Percentiles rank a stretch among this genome's conserved stretches.
phyloP scores from a whole-genome alignment of 1,284 basidiomycete genomes.

The Naganishia cerealis region DNA sequence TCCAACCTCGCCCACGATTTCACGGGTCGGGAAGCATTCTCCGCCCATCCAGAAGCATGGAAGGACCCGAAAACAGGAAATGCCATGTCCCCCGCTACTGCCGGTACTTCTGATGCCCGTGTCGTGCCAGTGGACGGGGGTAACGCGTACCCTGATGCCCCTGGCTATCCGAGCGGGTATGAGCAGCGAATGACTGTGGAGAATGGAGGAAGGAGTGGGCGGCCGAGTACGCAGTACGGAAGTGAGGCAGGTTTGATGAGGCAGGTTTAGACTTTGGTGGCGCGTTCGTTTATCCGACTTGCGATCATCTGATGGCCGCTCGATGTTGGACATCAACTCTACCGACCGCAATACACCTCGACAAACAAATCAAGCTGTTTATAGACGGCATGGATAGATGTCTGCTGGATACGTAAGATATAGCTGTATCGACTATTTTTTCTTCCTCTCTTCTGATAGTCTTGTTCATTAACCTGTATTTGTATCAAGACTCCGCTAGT shows the following conservation, averaged over 20 bases:
- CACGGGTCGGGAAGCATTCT: conserved; percentile 41
- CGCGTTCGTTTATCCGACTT: too few species aligned
- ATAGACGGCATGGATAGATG: too few species aligned
- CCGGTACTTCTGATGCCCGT: background rate
- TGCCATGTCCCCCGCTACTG: conserved; percentile 27
- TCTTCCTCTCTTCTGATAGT: too few species aligned
- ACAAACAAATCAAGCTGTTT: too few species aligned
- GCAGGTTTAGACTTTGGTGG: too few species aligned
- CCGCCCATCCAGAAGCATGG: conserved; percentile 21
- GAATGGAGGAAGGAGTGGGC: conserved; percentile 15
- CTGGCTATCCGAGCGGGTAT: conserved; percentile 8
- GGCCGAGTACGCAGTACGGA: conserved; percentile 30
- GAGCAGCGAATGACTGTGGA: background rate
- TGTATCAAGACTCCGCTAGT: too few species aligned
- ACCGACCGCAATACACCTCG: too few species aligned
- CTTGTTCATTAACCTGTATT: too few species aligned
- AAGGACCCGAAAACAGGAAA: conserved; percentile 27
- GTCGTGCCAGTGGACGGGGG: background rate
- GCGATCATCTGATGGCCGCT: too few species aligned
- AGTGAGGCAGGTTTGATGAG: conserved; percentile 30
- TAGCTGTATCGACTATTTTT: too few species aligned
- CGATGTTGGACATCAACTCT: too few species aligned
- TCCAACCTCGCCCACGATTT: conserved; percentile 45
- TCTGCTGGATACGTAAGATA: too few species aligned
- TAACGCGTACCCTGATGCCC: conserved; percentile 20